Evolutionary conservation across 768 basidiomycete species (phyloP).

Genomic region (Harrya chromipes): DNA sequence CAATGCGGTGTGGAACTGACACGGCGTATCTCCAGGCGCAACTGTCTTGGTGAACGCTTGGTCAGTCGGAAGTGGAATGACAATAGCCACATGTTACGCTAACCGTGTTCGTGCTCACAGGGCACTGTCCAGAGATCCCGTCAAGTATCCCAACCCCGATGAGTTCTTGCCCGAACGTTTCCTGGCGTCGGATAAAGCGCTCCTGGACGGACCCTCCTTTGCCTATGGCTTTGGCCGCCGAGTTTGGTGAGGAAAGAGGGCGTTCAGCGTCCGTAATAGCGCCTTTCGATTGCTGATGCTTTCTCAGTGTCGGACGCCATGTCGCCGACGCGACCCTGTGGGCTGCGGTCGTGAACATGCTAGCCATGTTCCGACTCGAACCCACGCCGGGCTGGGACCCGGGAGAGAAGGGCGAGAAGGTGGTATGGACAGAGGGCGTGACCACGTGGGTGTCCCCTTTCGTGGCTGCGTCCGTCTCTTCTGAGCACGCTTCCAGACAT

Average conservation of each 20-base stretch:
- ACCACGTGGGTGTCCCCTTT: constrained; percentile 2
- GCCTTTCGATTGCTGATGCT: no score
- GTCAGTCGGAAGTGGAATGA: background rate
- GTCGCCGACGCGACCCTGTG: constrained; percentile 37
- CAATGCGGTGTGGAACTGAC: background rate
- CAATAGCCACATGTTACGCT: background rate
- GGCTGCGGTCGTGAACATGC: constrained; percentile 7
- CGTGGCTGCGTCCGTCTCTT: no score
- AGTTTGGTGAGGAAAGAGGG: background rate
- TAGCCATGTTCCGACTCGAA: constrained; percentile 9
- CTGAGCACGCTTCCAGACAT: no score
- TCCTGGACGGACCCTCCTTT: background rate
- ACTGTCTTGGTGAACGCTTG: constrained; percentile 3
- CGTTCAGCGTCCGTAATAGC: background rate
- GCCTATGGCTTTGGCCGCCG: constrained; percentile 40
- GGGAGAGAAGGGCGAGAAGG: constrained; percentile 2
- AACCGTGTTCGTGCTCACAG: constrained; percentile 11
- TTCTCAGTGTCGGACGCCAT: no score
- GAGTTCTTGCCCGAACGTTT: constrained; percentile 35
- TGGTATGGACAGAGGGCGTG: constrained; percentile 10
- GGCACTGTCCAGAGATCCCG: constrained; percentile 33
- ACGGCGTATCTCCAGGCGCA: background rate
- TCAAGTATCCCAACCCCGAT: constrained; percentile 32
- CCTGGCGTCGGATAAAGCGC: constrained; percentile 1
- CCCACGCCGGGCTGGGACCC: background rate